Percentiles rank a stretch among this genome's conserved stretches.
phyloP scores from a whole-genome alignment of 441 rosid genomes.

The Syzygium malaccense region DNA sequence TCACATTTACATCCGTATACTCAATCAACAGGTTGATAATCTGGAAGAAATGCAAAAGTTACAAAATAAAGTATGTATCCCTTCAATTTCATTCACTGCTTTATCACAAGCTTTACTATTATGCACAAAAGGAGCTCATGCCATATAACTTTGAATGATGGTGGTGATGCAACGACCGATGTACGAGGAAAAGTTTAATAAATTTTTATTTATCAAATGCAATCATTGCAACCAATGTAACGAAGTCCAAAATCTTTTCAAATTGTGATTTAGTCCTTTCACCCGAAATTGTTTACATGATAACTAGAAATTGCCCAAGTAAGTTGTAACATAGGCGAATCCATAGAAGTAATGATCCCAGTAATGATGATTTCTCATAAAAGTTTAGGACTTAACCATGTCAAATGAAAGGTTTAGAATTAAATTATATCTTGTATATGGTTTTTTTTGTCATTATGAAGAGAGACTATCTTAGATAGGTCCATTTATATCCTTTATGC shows the following conservation, averaged over 20 bases:
- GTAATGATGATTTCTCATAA: neutral
- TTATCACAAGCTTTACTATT: neutral
- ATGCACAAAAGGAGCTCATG: neutral
- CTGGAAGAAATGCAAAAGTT: neutral
- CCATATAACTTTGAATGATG: neutral
- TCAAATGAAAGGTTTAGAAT: neutral
- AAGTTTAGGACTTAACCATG: neutral
- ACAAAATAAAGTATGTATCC: neutral
- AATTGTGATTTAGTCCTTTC: neutral
- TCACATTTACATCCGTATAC: neutral
- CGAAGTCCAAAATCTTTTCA: neutral
- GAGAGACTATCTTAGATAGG: too few relatives aligned
- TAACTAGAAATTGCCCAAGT: neutral
- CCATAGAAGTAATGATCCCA: too few relatives aligned
- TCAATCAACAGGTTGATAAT: neutral
- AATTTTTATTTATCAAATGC: neutral
- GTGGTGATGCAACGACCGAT: neutral
- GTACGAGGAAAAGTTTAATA: neutral
- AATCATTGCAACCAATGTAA: neutral
- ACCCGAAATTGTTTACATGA: neutral
- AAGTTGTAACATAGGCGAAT: too few relatives aligned
- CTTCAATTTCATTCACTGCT: neutral
- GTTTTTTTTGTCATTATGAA: too few relatives aligned
- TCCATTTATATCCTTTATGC: neutral
- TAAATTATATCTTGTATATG: neutral